A percentile compares a stretch with the other conserved stretches of the same genome.
Evolutionary conservation across 139 green algal genomes (phyloP).

Genomic region (Prasinococcaceae sp.): DNA sequence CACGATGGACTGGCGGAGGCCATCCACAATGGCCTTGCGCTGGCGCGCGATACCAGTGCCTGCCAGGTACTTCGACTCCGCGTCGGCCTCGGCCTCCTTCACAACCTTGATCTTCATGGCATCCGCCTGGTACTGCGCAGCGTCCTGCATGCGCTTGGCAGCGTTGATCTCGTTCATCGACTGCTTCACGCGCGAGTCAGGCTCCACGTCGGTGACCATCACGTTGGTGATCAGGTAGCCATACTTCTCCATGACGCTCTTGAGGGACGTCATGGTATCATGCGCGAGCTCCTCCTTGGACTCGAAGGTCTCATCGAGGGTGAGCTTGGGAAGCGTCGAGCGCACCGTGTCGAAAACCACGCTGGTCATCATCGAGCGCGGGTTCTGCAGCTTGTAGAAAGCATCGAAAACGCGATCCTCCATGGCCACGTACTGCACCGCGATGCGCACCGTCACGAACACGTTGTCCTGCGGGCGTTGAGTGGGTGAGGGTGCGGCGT

Average conservation of each 20-base stretch:
- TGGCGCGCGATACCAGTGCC: slow-evolving; percentile 47
- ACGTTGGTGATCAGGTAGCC: slow-evolving; percentile 73
- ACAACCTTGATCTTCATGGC: slow-evolving; percentile 56
- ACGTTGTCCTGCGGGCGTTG: slow-evolving; percentile 48
- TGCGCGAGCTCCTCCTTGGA: slow-evolving; percentile 77
- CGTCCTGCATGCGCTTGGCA: slow-evolving; percentile 42
- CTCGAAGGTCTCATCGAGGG: slow-evolving; percentile 32
- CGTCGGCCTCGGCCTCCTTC: slow-evolving; percentile 86
- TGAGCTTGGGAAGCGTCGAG: slow-evolving; percentile 45
- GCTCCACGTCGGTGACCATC: slow-evolving; percentile 45
- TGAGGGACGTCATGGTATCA: slow-evolving; percentile 46
- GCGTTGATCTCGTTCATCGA: slow-evolving; percentile 87
- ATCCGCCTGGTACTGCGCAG: slow-evolving; percentile 63
- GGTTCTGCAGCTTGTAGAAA: slow-evolving; percentile 50
- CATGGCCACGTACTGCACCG: slow-evolving; percentile 52
- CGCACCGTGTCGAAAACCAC: slow-evolving; percentile 54
- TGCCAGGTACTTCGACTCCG: slow-evolving; percentile 84
- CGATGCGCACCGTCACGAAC: slow-evolving; percentile 57
- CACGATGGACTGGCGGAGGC: slow-evolving; percentile 69
- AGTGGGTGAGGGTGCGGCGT: no score
- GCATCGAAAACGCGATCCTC: slow-evolving; percentile 36
- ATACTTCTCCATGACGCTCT: slow-evolving; percentile 56
- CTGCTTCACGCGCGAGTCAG: slow-evolving; percentile 29
- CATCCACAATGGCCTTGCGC: slow-evolving; percentile 71
- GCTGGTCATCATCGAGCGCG: slow-evolving; percentile 9